A percentile compares a stretch with the other conserved stretches of the same genome.
Conservation (phyloP, 2,329 filamentous ascomycete genomes). For the Claviceps spartinae region DNA sequence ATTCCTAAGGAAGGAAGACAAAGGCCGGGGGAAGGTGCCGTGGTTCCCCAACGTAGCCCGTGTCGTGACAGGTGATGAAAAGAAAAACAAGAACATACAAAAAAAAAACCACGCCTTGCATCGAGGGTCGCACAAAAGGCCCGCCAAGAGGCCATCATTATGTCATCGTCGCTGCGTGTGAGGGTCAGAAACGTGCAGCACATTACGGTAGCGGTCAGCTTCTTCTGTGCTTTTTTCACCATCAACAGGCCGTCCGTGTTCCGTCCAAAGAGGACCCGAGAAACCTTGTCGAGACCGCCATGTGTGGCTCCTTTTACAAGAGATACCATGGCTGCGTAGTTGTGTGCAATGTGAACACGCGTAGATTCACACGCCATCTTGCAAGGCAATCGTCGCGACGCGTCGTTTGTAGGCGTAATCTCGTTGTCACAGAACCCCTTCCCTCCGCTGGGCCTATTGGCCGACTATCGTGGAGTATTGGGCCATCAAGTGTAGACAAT, state of each 20-base stretch:
- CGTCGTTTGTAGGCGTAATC: no score
- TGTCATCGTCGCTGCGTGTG: not conserved
- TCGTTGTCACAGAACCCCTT: no score
- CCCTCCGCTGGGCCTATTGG: no score
- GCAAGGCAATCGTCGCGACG: no score
- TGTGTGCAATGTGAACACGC: no score
- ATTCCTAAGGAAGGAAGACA: not conserved
- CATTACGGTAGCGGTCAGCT: not conserved
- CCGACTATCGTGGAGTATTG: not conserved
- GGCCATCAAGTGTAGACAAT: constrained; percentile 5
- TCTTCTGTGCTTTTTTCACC: no score
- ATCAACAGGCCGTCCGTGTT: no score
- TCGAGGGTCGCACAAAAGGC: not conserved
- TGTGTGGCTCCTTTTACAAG: no score
- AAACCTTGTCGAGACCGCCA: no score
- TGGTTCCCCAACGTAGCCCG: not conserved
- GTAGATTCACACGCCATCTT: no score
- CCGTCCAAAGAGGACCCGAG: no score
- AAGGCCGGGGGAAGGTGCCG: not conserved
- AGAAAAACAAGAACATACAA: not conserved
- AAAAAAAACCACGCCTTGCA: not conserved
- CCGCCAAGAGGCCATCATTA: not conserved
- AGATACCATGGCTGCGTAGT: no score
- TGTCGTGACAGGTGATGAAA: not conserved
- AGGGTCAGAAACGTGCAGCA: not conserved